phyloP scores from a whole-genome alignment of 1,139 yeast genomes.

The Chernovozyma sophiae-reginae region DNA sequence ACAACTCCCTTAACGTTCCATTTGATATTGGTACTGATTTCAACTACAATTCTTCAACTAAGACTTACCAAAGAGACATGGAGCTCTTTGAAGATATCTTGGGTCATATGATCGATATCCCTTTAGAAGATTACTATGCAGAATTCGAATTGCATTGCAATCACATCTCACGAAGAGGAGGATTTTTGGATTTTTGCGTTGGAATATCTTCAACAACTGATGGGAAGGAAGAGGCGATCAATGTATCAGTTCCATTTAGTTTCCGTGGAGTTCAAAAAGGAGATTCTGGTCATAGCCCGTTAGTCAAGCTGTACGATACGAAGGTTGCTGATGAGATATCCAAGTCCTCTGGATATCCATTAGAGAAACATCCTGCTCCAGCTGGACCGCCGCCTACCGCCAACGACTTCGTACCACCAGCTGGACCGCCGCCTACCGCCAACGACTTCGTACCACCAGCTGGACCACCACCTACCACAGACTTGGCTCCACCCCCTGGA shows the following conservation, averaged over 20 bases:
- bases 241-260: slow-evolving; percentile 4
- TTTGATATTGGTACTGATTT: slow-evolving; percentile 6
- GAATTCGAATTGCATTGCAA: slow-evolving; percentile 6
- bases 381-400: slow-evolving; percentile 1
- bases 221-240: slow-evolving; percentile 1
- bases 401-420: slow-evolving; percentile 1
- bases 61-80: slow-evolving; percentile 2
- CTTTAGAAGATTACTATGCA: slow-evolving; percentile 4
- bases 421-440: slow-evolving; percentile 3
- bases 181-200: slow-evolving; percentile 3
- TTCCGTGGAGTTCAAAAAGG: slow-evolving; percentile 4
- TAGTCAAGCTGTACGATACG: background rate
- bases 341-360: too few relatives aligned
- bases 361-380: background rate
- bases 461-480: slow-evolving; percentile 3
- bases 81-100: slow-evolving; percentile 3
- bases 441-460: slow-evolving; percentile 1
- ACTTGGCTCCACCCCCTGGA: slow-evolving; percentile 1
- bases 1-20: slow-evolving; percentile 2
- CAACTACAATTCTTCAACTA: slow-evolving; percentile 1
- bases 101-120: slow-evolving; percentile 5
- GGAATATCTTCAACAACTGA: slow-evolving; percentile 3
- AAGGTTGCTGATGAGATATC: background rate
- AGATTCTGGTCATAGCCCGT: background rate
- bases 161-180: slow-evolving; percentile 5